Conservation (phyloP, 2,329 filamentous ascomycete genomes). For the Helminthosporium solani region DNA sequence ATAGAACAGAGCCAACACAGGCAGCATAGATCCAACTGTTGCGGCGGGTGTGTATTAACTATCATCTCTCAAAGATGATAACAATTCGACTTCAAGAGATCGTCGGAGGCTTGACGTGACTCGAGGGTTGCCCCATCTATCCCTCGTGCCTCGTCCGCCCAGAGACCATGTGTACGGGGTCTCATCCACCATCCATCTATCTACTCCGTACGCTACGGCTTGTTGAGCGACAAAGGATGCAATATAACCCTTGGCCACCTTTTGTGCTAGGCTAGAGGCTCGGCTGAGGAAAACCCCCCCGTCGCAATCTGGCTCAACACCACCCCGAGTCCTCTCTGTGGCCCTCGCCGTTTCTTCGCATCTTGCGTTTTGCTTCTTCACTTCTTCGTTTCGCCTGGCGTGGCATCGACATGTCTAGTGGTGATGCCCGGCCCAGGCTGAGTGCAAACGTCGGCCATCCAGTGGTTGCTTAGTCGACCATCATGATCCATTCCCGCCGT, state of each 20-base stretch:
- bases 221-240: slow-evolving; percentile 3
- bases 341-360: slow-evolving; percentile 5
- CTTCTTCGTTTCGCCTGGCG: slow-evolving; percentile 9
- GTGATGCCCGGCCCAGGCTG: slow-evolving; percentile 30
- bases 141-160: no score
- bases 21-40: no score
- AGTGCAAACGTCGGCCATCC: slow-evolving; percentile 20
- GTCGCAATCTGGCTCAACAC: slow-evolving; percentile 31
- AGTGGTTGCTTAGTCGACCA: slow-evolving; percentile 22
- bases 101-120: no score
- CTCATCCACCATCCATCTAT: no score
- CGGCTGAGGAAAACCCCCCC: slow-evolving; percentile 17
- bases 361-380: slow-evolving; percentile 11
- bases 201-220: no score
- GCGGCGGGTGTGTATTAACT: no score
- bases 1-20: no score
- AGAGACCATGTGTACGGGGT: no score
- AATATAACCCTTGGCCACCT: slow-evolving; percentile 26
- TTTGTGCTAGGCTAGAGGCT: slow-evolving; percentile 10
- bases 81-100: no score
- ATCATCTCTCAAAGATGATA: no score
- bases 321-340: slow-evolving; percentile 11
- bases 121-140: no score
- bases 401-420: slow-evolving; percentile 20
- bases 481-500: slow-evolving; percentile 23